A percentile compares a stretch with the other conserved stretches of the same genome.
These are phyloP conservation scores for Viola odorata DNA, from an alignment of 345 rosid genomes.

Conservation along the genomic window DNA sequence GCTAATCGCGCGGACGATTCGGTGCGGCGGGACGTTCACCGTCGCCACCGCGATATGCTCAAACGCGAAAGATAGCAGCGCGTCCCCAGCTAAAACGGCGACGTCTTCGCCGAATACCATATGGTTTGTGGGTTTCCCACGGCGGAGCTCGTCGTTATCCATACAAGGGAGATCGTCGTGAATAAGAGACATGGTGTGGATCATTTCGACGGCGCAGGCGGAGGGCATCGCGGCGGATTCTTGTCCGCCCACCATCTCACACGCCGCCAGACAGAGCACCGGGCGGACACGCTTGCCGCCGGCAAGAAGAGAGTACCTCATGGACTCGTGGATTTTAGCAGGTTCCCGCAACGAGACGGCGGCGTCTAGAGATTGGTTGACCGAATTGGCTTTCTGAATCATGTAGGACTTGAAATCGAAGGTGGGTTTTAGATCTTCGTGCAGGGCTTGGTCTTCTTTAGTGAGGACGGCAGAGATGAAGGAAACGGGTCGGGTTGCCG, in stretches of 20 bases:
- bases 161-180: constrained; percentile 95
- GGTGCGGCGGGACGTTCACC: constrained; percentile 35
- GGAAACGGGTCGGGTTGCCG: not conserved
- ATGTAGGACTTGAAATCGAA: constrained; percentile 83
- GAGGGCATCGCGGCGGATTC: constrained; percentile 70
- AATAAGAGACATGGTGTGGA: constrained; percentile 90
- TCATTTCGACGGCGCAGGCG: constrained; percentile 90
- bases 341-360: constrained; percentile 65
- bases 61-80: constrained; percentile 70
- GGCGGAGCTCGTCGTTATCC: constrained; percentile 96
- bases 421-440: constrained; percentile 30
- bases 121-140: constrained; percentile 91
- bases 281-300: constrained; percentile 91
- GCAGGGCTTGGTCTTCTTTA: constrained; percentile 33
- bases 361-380: constrained; percentile 63
- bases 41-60: constrained; percentile 67
- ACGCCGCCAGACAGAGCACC: constrained; percentile 71
- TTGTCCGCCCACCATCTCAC: constrained; percentile 76
- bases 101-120: constrained; percentile 75
- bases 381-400: constrained; percentile 44
- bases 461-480: constrained; percentile 43
- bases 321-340: constrained; percentile 74
- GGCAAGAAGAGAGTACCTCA: constrained; percentile 90
- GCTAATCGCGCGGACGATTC: constrained; percentile 52
- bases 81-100: constrained; percentile 85